These are phyloP conservation scores for Mycena olivaceomarginata DNA, from an alignment of 768 basidiomycete species.

Conservation along the genomic window DNA sequence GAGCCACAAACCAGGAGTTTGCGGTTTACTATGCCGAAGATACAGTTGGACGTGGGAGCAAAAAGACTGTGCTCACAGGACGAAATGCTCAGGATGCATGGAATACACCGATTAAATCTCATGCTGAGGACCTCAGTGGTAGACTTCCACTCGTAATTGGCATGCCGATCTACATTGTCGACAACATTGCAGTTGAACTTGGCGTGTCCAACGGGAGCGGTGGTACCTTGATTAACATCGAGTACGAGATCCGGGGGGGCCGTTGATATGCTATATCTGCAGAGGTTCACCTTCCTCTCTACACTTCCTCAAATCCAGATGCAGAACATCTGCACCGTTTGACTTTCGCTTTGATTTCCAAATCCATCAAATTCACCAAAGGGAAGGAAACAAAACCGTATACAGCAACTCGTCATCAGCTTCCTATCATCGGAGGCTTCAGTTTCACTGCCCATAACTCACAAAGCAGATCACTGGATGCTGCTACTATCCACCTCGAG, in stretches of 20 bases:
- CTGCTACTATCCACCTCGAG: constrained; percentile 33
- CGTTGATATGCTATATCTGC: constrained; percentile 40
- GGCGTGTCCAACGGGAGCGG: constrained; percentile 42
- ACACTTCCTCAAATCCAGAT: constrained; percentile 10
- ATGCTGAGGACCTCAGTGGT: constrained; percentile 39
- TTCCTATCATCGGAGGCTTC: constrained; percentile 42
- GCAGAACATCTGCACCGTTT: constrained; percentile 23
- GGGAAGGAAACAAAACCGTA: background rate
- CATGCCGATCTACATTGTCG: constrained; percentile 43
- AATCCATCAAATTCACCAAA: constrained; percentile 8
- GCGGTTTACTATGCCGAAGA: background rate
- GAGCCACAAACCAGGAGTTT: constrained; percentile 23
- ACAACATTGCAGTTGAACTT: constrained; percentile 45
- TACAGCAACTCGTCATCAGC: constrained; percentile 27
- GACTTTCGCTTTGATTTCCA: background rate
- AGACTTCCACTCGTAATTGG: constrained; percentile 37
- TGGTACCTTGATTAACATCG: constrained; percentile 33
- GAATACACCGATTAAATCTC: constrained; percentile 38
- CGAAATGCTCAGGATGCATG: constrained; percentile 40
- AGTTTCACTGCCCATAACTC: constrained; percentile 41
- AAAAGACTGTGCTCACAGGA: constrained; percentile 1
- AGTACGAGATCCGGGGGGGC: constrained; percentile 24
- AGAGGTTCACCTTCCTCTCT: constrained; percentile 35
- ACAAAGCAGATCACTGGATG: constrained; percentile 40
- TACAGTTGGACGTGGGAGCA: background rate